Evolutionary conservation across 129 eudicot genomes (phyloP).

Genomic region (Solidago caesia): DNA sequence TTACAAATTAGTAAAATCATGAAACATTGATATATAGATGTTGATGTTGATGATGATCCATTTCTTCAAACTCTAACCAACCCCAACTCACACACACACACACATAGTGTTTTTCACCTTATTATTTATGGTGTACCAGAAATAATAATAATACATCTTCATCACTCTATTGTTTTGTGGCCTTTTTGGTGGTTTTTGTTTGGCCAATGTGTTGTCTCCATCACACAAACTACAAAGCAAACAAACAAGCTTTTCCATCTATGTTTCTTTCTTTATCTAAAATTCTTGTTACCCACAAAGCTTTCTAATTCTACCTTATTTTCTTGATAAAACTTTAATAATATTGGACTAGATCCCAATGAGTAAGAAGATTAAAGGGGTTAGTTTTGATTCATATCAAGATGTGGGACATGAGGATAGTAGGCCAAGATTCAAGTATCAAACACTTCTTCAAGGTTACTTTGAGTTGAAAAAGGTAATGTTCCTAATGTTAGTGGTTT

Average conservation of each 20-base stretch:
- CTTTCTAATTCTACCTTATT: constrained; percentile 14
- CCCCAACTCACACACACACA: constrained; percentile 8
- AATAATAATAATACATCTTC: constrained; percentile 44
- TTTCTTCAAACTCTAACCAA: constrained; percentile 22
- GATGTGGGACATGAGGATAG: constrained; percentile 25
- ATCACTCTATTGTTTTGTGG: constrained; percentile 59
- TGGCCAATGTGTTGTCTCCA: constrained; percentile 40
- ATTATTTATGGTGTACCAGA: constrained; percentile 19
- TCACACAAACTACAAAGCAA: constrained; percentile 26
- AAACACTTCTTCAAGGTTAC: constrained; percentile 53
- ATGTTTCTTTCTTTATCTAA: constrained; percentile 17
- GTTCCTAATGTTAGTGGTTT: not conserved
- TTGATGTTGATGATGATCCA: not conserved
- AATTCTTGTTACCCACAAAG: constrained; percentile 7
- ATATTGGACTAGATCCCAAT: constrained; percentile 29
- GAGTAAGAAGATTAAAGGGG: constrained; percentile 52
- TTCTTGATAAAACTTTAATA: not conserved
- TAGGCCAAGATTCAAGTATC: constrained; percentile 45
- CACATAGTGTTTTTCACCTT: not conserved
- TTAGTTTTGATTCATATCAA: constrained; percentile 33
- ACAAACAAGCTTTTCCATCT: constrained; percentile 30
- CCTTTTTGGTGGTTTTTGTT: constrained; percentile 54
- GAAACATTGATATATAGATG: not conserved
- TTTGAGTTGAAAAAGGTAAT: constrained; percentile 48
- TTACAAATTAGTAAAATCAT: not conserved